phyloP scores from a whole-genome alignment of 441 rosid species.

The Eutrema salsugineum region DNA sequence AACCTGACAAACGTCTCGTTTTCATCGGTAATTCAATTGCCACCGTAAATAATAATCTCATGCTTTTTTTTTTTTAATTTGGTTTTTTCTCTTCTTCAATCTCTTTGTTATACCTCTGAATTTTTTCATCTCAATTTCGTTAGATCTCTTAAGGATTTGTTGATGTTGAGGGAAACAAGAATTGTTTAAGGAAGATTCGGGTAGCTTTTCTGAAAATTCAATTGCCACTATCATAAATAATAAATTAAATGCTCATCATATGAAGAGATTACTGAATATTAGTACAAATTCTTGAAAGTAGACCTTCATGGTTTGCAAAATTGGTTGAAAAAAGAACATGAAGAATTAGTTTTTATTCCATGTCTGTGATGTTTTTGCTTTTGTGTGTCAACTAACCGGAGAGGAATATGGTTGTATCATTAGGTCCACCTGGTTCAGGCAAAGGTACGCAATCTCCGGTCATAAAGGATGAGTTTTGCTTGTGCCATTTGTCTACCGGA shows the following conservation, averaged over 20 bases:
- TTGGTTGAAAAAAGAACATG: background rate
- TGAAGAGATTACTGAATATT: background rate
- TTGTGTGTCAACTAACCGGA: background rate
- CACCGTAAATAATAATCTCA: background rate
- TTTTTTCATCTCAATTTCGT: background rate
- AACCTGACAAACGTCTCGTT: conserved; percentile 91
- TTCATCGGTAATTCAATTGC: conserved; percentile 55
- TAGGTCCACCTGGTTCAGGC: conserved; percentile 99
- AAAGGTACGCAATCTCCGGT: conserved; percentile 97
- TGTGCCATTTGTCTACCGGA: conserved; percentile 97
- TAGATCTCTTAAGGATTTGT: background rate
- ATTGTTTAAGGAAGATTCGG: background rate
- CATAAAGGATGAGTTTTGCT: conserved; percentile 85
- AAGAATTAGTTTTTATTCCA: too few species aligned
- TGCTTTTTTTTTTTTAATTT: background rate
- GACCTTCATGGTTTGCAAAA: background rate
- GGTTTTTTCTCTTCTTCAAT: background rate
- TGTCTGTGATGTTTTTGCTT: background rate
- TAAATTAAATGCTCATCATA: too few species aligned
- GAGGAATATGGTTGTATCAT: conserved; percentile 19
- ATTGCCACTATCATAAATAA: background rate
- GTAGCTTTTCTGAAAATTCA: background rate
- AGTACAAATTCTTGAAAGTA: background rate
- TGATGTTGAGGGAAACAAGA: background rate
- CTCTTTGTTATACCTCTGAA: background rate